phyloP scores from a whole-genome alignment of 257 asterid genomes.

The Paraleonurus japonicus region DNA sequence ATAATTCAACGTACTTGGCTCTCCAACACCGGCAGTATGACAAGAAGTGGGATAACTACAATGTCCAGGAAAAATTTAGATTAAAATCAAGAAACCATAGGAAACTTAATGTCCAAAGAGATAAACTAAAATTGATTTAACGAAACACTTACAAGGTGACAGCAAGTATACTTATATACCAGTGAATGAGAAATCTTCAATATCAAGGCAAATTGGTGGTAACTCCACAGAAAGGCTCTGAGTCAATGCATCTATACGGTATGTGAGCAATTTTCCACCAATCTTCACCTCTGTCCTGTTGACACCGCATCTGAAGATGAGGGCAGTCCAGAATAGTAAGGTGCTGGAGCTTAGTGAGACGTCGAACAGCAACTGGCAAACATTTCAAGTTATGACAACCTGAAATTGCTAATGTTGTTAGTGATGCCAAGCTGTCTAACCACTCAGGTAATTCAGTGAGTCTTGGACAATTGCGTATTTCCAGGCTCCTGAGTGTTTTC shows the following conservation, averaged over 20 bases:
- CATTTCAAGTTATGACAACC: background rate
- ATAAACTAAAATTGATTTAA: background rate
- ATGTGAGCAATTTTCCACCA: constrained; percentile 22
- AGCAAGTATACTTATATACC: background rate
- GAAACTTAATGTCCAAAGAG: background rate
- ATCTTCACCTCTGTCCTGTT: constrained; percentile 9
- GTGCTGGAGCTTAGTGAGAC: constrained; percentile 7
- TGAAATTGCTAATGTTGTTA: background rate
- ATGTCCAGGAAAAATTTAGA: background rate
- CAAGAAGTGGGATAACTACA: constrained; percentile 84
- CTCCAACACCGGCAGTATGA: constrained; percentile 93
- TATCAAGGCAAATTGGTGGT: background rate
- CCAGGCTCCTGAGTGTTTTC: constrained; percentile 15
- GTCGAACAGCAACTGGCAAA: constrained; percentile 7
- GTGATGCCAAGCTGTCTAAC: constrained; percentile 11
- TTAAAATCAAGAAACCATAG: background rate
- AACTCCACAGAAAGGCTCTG: background rate
- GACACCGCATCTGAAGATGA: constrained; percentile 3
- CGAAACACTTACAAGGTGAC: background rate
- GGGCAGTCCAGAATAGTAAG: constrained; percentile 6
- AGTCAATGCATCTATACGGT: background rate
- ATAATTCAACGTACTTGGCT: constrained; percentile 64
- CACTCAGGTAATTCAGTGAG: constrained; percentile 17
- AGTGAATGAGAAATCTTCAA: background rate
- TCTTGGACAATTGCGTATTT: constrained; percentile 5